phyloP scores from a whole-genome alignment of 2,329 filamentous ascomycete species.

The Rosellinia necatrix region DNA sequence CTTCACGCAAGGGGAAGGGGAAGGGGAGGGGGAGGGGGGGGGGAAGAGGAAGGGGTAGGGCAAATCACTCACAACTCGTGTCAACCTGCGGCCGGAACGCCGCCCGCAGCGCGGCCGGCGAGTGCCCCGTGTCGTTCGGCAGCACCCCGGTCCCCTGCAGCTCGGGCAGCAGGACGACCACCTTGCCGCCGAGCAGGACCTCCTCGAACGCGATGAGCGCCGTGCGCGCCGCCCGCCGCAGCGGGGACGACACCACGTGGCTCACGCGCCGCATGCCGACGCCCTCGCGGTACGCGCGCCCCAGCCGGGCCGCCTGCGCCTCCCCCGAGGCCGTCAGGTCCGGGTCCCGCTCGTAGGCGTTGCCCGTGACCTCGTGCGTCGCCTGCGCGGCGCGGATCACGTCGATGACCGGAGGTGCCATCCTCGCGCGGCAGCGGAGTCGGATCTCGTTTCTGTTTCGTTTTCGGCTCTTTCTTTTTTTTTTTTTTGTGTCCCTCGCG shows the following conservation, averaged over 20 bases:
- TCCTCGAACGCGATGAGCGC: slow-evolving; percentile 69
- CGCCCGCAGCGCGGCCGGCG: slow-evolving; percentile 53
- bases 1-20: no score
- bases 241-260: slow-evolving; percentile 74
- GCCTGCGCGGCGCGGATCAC: slow-evolving; percentile 75
- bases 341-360: slow-evolving; percentile 73
- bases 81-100: slow-evolving; percentile 61
- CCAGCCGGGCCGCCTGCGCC: slow-evolving; percentile 69
- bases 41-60: not conserved
- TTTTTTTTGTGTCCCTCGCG: no score
- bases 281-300: slow-evolving; percentile 63
- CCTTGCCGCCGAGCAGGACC: slow-evolving; percentile 47
- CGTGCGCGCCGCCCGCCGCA: slow-evolving; percentile 79
- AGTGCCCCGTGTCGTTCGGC: slow-evolving; percentile 75
- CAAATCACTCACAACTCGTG: slow-evolving; percentile 16
- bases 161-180: slow-evolving; percentile 70
- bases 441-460: not conserved
- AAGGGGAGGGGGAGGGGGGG: no score
- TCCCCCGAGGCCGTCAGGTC: slow-evolving; percentile 72
- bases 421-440: slow-evolving; percentile 26
- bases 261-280: slow-evolving; percentile 65
- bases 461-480: no score
- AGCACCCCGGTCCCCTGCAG: slow-evolving; percentile 76
- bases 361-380: slow-evolving; percentile 71
- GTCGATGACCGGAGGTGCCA: slow-evolving; percentile 60